Evolutionary conservation across 805 yeast genomes (phyloP).

Genomic region (Maudiozyma saulgeensis): DNA sequence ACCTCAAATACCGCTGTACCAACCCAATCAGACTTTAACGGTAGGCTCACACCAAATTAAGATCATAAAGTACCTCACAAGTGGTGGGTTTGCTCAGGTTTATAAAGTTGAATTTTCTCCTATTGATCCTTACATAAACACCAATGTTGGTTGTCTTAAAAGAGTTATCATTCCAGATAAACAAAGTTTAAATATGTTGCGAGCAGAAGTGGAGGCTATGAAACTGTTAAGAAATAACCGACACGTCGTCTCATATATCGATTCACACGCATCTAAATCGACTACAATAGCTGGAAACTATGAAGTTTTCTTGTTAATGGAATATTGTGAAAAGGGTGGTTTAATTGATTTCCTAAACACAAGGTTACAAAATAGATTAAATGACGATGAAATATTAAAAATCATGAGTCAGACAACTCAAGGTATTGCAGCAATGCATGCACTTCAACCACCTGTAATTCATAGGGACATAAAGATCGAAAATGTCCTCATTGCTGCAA

Average conservation of each 20-base stretch:
- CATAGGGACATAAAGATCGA: constrained; percentile 81
- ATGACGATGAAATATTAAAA: constrained; percentile 56
- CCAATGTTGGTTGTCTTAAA: constrained; percentile 68
- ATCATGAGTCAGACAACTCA: constrained; percentile 64
- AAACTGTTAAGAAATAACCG: constrained; percentile 69
- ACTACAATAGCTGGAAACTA: constrained; percentile 43
- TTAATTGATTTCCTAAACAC: constrained; percentile 74
- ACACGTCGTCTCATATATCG: constrained; percentile 82
- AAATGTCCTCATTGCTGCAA: constrained; percentile 56
- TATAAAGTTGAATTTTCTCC: constrained; percentile 70
- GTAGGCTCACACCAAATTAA: constrained; percentile 77
- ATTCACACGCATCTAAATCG: constrained; percentile 85
- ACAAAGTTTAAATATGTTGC: constrained; percentile 62
- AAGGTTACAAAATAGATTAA: constrained; percentile 52
- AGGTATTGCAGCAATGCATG: constrained; percentile 73
- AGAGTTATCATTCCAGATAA: constrained; percentile 92
- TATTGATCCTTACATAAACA: constrained; percentile 42
- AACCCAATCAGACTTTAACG: constrained; percentile 68
- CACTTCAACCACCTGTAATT: constrained; percentile 56
- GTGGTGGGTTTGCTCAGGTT: constrained; percentile 95
- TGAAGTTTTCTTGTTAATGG: constrained; percentile 75
- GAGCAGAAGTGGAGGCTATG: constrained; percentile 98
- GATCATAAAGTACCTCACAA: constrained; percentile 64
- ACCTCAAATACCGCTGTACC: constrained; percentile 27
- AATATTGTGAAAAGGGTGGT: constrained; percentile 68